Evolutionary conservation across 2,329 filamentous ascomycete genomes (phyloP).

Genomic region (Talaromyces islandicus): DNA sequence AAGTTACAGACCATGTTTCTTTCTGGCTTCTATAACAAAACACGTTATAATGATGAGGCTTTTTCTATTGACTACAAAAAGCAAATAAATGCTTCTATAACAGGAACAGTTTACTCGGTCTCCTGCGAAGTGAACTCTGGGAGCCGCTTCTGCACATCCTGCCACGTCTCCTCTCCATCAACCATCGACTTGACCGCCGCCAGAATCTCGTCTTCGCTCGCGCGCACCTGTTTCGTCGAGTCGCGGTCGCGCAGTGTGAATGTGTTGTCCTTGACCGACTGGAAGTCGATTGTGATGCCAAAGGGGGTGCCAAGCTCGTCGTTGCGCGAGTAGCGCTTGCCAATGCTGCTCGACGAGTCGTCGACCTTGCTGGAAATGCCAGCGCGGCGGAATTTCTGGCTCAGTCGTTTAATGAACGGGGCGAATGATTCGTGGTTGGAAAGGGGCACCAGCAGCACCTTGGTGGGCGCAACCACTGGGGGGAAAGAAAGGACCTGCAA

Average conservation of each 20-base stretch:
- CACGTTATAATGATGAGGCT: not conserved
- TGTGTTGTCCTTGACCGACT: conserved; percentile 80
- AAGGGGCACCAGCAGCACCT: conserved; percentile 86
- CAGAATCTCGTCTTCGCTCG: conserved; percentile 72
- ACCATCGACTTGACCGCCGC: conserved; percentile 62
- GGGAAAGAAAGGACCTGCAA: conserved; percentile 65
- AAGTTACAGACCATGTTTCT: no score
- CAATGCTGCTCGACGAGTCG: conserved; percentile 84
- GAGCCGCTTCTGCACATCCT: conserved; percentile 68
- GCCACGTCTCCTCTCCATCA: conserved; percentile 59
- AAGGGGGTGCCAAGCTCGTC: conserved; percentile 94
- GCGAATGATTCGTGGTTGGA: conserved; percentile 75
- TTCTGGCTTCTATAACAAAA: no score
- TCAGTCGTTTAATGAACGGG: conserved; percentile 67
- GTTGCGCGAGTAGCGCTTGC: conserved; percentile 90
- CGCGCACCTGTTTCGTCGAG: conserved; percentile 83
- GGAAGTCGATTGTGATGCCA: conserved; percentile 92
- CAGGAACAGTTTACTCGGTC: conserved; percentile 37
- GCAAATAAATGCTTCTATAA: no score
- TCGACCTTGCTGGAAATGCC: conserved; percentile 82
- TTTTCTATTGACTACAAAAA: not conserved
- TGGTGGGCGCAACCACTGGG: conserved; percentile 79
- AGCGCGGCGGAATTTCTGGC: conserved; percentile 66
- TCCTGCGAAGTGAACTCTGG: conserved; percentile 79
- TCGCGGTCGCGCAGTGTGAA: conserved; percentile 88